Percentiles rank a stretch among this genome's conserved stretches.
These are phyloP conservation scores for Rhododendron simsii DNA, from an alignment of 148 eudicot genomes.

Conservation along the genomic window DNA sequence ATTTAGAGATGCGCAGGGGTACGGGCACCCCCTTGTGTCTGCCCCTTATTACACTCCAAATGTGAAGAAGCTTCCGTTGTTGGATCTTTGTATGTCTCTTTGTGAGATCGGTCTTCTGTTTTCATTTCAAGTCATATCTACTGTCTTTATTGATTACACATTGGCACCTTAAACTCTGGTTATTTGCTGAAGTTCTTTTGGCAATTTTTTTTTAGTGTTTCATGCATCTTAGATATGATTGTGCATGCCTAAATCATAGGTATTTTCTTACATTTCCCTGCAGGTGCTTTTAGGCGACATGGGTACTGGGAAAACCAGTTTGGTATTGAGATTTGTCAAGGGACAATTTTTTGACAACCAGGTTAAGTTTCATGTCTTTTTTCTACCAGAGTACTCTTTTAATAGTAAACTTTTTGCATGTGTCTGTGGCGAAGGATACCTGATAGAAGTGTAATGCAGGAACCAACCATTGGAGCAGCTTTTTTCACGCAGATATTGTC, in stretches of 20 bases:
- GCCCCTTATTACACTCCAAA: background rate
- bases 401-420: background rate
- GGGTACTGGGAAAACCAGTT: slow-evolving; percentile 47
- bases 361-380: slow-evolving; percentile 19
- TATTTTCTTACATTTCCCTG: background rate
- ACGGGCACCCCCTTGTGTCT: background rate
- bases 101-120: background rate
- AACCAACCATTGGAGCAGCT: slow-evolving; percentile 49
- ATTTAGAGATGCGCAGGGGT: background rate
- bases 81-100: background rate
- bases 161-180: background rate
- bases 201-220: background rate
- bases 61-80: background rate
- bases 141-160: background rate
- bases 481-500: slow-evolving; percentile 41
- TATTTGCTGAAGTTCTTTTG: background rate
- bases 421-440: background rate
- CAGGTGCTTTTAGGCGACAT: slow-evolving; percentile 50
- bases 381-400: background rate
- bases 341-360: slow-evolving; percentile 38
- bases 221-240: background rate
- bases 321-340: slow-evolving; percentile 38
- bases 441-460: slow-evolving; percentile 26
- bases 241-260: background rate
- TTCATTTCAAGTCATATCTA: background rate